Evolutionary conservation across 164 flowering plant species (phyloP), one percentile per base, ranked within the genome.

Genomic region (Magnolia sinica): DNA sequence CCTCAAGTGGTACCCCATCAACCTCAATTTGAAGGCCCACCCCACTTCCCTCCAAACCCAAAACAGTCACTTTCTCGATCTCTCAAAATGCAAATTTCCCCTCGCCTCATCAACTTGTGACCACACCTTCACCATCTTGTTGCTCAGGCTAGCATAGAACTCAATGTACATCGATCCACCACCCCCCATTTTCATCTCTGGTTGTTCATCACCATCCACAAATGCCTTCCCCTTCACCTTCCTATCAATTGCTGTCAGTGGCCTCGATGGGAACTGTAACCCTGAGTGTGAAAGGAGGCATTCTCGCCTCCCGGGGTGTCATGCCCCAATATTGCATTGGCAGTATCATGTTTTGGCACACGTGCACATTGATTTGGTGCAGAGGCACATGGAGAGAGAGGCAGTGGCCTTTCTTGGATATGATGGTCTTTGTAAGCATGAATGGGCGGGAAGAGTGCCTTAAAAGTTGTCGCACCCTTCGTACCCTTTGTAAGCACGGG

Each of bases 281-380:
- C 2, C 86, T 76, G 16, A 90, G 89, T 77, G 71, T 87, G 50
- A 85, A 92, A 0, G 95, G 90, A 0, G 97, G 91, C 76, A 16
- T 81, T 73, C 93, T 84, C 3, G 94, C 94, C 78, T 87, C 94
- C 74, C 85, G 88, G 0, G 94, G 85, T 1, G 85, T 85, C 82
- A 88, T 1, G 10, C 93, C 95, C 10, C 94, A 95, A 61, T 73
- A 85, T 82, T 92, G 97, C 97, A 92, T 92, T n/a, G 93, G 93
- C 3, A 94, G 76, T 29, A 92, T 92, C 9, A 88, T 83, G 75
- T 86, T 89, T 70, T 92, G 90, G 77, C 88, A 88, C 52, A 94
- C 76, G 77, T 92, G 97, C 23, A 91, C 94, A 69, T 92, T 94
- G 52, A 90, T 84, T 19, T 79, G 88, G 70, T 94, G 76, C 73